Evolutionary conservation across 2,329 filamentous ascomycete species (phyloP).

Genomic region (Paraphaeosphaeria minitans): DNA sequence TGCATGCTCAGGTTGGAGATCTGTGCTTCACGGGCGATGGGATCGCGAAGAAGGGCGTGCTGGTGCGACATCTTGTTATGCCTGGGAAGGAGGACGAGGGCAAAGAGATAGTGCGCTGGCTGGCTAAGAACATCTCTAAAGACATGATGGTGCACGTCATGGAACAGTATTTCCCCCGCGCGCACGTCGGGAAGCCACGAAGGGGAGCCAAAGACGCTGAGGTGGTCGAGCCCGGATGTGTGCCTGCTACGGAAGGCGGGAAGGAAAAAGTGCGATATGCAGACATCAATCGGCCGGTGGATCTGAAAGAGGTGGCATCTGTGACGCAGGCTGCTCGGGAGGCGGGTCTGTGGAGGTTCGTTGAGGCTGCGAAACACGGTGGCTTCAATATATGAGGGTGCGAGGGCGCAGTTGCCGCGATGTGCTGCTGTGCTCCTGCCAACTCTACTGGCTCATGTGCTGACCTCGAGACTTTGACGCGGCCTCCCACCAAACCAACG

Average conservation of each 20-base stretch:
- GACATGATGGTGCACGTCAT: conserved; percentile 86
- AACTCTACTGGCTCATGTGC: background rate
- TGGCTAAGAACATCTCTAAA: conserved; percentile 72
- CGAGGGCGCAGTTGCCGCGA: background rate
- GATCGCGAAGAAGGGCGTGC: conserved; percentile 75
- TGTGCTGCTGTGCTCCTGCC: conserved; percentile 4
- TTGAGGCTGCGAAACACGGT: conserved; percentile 65
- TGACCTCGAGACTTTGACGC: background rate
- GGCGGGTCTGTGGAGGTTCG: conserved; percentile 79
- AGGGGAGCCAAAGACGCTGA: conserved; percentile 35
- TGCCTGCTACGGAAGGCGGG: conserved; percentile 27
- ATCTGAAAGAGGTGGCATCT: conserved; percentile 65
- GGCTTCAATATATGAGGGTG: conserved; percentile 56
- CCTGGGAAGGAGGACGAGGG: conserved; percentile 78
- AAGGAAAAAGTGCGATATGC: conserved; percentile 66
- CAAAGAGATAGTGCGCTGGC: conserved; percentile 73
- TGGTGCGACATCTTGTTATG: conserved; percentile 85
- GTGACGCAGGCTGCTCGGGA: conserved; percentile 71
- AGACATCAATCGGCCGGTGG: conserved; percentile 78
- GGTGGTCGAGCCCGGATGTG: conserved; percentile 38
- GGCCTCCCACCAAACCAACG: background rate
- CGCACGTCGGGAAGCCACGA: conserved; percentile 75
- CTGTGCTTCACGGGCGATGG: conserved; percentile 81
- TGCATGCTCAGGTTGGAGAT: conserved; percentile 83
- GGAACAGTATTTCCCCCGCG: conserved; percentile 84